Conservation (phyloP, 331 rosid genomes). For the Telfairia occidentalis region DNA sequence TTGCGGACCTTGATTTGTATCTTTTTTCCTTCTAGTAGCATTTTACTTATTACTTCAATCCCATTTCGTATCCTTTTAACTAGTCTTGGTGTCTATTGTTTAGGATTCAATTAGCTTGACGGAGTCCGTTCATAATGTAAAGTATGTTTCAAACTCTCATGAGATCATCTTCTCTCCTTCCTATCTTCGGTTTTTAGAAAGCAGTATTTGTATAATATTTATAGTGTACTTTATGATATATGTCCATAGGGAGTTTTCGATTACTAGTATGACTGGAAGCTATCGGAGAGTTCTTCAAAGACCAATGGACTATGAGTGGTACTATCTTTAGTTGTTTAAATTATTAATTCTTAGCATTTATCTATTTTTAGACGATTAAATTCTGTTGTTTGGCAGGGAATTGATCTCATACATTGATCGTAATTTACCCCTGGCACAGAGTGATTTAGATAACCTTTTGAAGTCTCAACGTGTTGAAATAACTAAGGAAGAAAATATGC, state of each 20-base stretch:
- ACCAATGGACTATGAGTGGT: slow-evolving; percentile 76
- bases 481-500: slow-evolving; percentile 18
- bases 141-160: slow-evolving; percentile 36
- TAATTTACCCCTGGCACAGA: slow-evolving; percentile 56
- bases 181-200: not conserved
- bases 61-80: not conserved
- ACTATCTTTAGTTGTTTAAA: slow-evolving; percentile 2
- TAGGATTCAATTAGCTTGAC: slow-evolving; percentile 72
- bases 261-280: slow-evolving; percentile 74
- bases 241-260: slow-evolving; percentile 73
- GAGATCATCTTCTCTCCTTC: not conserved
- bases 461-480: slow-evolving; percentile 27
- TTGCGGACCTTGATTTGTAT: not conserved
- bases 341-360: not conserved
- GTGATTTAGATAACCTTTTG: slow-evolving; percentile 59
- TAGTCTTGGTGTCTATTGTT: slow-evolving; percentile 14
- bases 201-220: not conserved
- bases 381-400: slow-evolving; percentile 48
- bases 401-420: slow-evolving; percentile 54
- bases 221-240: not conserved
- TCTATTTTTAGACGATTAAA: slow-evolving; percentile 3
- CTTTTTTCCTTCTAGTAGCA: not conserved
- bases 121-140: slow-evolving; percentile 53
- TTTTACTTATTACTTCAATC: not conserved
- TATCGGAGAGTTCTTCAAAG: slow-evolving; percentile 79